phyloP scores from a whole-genome alignment of 192 early-diverging fungal genomes.

The Backusella australiensis region DNA sequence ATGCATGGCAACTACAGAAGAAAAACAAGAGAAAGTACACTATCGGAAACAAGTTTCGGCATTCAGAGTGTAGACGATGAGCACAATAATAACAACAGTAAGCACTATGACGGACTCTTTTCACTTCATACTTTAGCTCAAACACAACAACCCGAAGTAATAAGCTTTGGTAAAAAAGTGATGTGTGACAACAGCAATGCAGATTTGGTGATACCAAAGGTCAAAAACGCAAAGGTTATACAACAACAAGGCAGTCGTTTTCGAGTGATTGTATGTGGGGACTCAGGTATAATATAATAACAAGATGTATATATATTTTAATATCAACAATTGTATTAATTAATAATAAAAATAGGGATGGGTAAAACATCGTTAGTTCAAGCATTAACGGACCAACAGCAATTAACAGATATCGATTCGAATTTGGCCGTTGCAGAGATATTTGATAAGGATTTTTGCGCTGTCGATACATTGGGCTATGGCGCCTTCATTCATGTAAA shows the following conservation, averaged over 20 bases:
- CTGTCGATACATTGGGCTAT: slow-evolving; percentile 37
- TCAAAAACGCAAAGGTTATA: neutral
- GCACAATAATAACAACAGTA: neutral
- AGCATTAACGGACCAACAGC: slow-evolving; percentile 13
- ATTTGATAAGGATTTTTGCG: slow-evolving; percentile 23
- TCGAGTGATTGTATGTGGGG: slow-evolving; percentile 30
- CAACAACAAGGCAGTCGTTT: slow-evolving; percentile 12
- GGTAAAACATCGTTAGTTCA: slow-evolving; percentile 30
- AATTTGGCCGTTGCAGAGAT: neutral
- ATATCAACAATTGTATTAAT: neutral
- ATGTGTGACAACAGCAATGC: slow-evolving; percentile 15
- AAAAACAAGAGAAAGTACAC: neutral
- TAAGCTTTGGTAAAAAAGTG: slow-evolving; percentile 2
- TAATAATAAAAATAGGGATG: slow-evolving; percentile 21
- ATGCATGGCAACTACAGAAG: neutral
- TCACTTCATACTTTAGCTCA: neutral
- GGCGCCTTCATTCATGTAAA: slow-evolving; percentile 33
- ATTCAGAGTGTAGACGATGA: neutral
- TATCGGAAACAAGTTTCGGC: neutral
- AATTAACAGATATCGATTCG: neutral
- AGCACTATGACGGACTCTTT: neutral
- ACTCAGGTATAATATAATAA: slow-evolving; percentile 27
- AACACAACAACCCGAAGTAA: neutral
- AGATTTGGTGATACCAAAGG: slow-evolving; percentile 16
- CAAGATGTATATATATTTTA: neutral